Evolutionary conservation across 148 eudicot species (phyloP).

Genomic region (Camellia sinensis): DNA sequence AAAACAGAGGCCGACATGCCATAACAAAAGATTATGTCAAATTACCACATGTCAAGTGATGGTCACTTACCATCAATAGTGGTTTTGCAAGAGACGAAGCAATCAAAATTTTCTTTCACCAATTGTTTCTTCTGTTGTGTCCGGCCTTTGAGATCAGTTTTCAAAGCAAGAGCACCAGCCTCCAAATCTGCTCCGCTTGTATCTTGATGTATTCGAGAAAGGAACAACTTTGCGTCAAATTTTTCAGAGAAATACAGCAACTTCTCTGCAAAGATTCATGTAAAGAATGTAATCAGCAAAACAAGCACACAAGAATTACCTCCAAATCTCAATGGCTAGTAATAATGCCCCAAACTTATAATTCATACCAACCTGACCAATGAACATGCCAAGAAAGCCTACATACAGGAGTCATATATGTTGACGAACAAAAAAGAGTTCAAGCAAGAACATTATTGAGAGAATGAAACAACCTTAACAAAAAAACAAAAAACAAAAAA

Average conservation of each 20-base stretch:
- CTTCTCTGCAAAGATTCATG: conserved; percentile 61
- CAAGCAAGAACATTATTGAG: not conserved
- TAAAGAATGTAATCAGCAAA: conserved; percentile 7
- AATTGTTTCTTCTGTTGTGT: conserved; percentile 86
- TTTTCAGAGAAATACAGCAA: conserved; percentile 86
- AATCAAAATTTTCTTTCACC: conserved; percentile 98
- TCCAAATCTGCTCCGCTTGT: conserved; percentile 90
- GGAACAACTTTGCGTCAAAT: conserved; percentile 80
- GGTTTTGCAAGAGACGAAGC: conserved; percentile 97
- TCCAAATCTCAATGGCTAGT: not conserved
- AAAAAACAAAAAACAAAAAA: too few relatives aligned
- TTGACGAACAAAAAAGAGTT: not conserved
- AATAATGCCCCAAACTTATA: not conserved
- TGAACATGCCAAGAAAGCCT: not conserved
- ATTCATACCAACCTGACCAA: not conserved
- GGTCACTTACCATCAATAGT: conserved; percentile 80
- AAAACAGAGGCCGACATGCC: not conserved
- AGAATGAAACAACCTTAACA: not conserved
- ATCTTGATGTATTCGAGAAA: conserved; percentile 85
- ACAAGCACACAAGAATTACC: conserved; percentile 5
- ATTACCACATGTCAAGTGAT: not conserved
- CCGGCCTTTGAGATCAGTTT: conserved; percentile 88
- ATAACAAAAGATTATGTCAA: not conserved
- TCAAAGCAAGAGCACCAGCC: conserved; percentile 81
- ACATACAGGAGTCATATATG: not conserved